These are phyloP conservation scores for Gracilaria gracilis DNA, from an alignment of 23 red algal genomes.

Conservation along the genomic window DNA sequence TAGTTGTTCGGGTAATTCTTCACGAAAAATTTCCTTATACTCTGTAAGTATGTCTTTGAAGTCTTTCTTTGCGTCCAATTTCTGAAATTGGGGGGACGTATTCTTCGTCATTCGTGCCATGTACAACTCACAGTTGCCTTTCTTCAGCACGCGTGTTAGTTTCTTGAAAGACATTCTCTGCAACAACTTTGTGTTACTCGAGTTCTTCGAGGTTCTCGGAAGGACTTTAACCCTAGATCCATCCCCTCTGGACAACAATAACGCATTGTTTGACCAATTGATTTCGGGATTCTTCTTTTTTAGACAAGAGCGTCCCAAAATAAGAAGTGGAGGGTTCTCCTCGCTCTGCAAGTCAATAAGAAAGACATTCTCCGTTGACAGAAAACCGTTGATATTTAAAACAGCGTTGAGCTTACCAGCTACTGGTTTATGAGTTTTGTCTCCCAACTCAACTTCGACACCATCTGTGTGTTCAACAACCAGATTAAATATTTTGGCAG, in stretches of 20 bases:
- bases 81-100: neutral
- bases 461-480: neutral
- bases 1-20: neutral
- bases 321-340: neutral
- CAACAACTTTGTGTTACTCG: neutral
- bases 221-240: too few relatives aligned
- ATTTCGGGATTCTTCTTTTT: conserved; percentile 6
- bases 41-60: conserved; percentile 20
- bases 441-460: conserved; percentile 44
- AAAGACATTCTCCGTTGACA: conserved; percentile 1
- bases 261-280: neutral
- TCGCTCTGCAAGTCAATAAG: neutral
- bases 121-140: conserved; percentile 31
- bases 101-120: conserved; percentile 30
- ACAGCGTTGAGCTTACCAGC: neutral
- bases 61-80: neutral
- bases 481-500: conserved; percentile 21
- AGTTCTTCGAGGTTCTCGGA: too few relatives aligned
- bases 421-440: neutral
- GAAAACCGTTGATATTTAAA: neutral
- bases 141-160: conserved; percentile 14
- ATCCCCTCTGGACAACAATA: too few relatives aligned
- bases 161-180: conserved; percentile 39
- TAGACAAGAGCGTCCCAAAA: neutral
- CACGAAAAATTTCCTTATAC: conserved; percentile 23